These are phyloP conservation scores for Erythrobasidium hasegawianum DNA, from an alignment of 1,284 basidiomycete genomes.

Conservation along the genomic window DNA sequence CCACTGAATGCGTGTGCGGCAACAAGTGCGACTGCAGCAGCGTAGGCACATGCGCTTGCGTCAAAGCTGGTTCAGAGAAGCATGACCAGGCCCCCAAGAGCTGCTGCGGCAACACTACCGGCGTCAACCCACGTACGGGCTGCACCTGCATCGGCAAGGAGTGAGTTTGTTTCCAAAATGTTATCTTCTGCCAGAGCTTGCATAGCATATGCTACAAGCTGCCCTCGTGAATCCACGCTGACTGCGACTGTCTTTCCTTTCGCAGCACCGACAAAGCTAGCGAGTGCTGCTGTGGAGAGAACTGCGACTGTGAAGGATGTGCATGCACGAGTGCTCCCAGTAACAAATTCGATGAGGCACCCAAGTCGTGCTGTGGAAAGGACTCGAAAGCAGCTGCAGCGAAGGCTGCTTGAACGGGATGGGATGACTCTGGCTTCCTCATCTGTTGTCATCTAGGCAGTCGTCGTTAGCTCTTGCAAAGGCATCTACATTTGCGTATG, in stretches of 20 bases:
- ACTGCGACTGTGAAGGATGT: conserved; percentile 24
- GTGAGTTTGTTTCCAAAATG: not conserved
- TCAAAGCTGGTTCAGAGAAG: conserved; percentile 10
- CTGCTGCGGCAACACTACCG: conserved; percentile 20
- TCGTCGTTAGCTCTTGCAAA: too few relatives aligned
- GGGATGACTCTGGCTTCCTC: too few relatives aligned
- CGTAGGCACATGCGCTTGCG: conserved; percentile 10
- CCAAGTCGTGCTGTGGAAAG: conserved; percentile 26
- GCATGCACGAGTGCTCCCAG: conserved; percentile 14
- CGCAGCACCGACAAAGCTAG: not conserved
- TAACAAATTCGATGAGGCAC: conserved; percentile 20
- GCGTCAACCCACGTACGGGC: too few relatives aligned
- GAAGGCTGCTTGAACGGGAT: too few relatives aligned
- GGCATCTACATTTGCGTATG: too few relatives aligned
- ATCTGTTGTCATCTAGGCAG: too few relatives aligned
- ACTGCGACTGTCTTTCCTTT: not conserved
- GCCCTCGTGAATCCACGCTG: not conserved
- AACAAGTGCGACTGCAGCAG: not conserved
- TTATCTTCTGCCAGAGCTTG: not conserved
- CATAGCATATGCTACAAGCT: not conserved
- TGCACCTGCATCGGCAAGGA: conserved; percentile 1
- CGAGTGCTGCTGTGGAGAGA: conserved; percentile 15
- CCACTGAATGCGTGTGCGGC: not conserved
- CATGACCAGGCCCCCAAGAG: conserved; percentile 25
- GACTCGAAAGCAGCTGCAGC: too few relatives aligned